Percentiles rank a stretch among this genome's conserved stretches.
Conservation (phyloP, 2,329 filamentous ascomycete species). For the Diaporthe caulivora region DNA sequence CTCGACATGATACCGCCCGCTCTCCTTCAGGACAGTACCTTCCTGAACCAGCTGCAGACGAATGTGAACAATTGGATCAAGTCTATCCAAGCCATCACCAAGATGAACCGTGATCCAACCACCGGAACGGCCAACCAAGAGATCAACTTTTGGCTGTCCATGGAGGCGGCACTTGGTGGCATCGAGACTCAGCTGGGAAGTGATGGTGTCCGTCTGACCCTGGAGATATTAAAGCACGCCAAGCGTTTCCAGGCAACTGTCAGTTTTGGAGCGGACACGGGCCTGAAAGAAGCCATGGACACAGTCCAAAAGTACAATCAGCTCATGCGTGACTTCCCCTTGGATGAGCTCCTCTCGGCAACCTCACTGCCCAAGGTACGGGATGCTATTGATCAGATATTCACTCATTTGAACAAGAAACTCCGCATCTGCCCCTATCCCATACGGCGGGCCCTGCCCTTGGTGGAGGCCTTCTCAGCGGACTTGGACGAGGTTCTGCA, state of each 20-base stretch:
- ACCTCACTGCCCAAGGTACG: constrained; percentile 90
- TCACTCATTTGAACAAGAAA: constrained; percentile 97
- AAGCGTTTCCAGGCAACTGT: constrained; percentile 98
- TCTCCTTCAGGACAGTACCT: constrained; percentile 88
- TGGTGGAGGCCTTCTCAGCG: constrained; percentile 97
- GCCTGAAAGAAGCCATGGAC: constrained; percentile 94
- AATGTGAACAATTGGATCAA: constrained; percentile 99
- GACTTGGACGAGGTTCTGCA: constrained; percentile 92
- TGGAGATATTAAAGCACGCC: constrained; percentile 95
- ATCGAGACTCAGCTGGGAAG: constrained; percentile 91
- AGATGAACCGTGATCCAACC: constrained; percentile 86
- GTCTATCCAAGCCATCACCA: constrained; percentile 96
- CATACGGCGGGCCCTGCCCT: constrained; percentile 86
- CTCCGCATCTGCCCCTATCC: constrained; percentile 96
- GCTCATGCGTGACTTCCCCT: constrained; percentile 96
- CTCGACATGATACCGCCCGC: constrained; percentile 82
- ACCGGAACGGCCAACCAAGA: constrained; percentile 90
- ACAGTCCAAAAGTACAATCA: constrained; percentile 99
- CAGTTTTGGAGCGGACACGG: constrained; percentile 96
- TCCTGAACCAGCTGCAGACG: constrained; percentile 93
- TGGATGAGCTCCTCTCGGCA: constrained; percentile 94
- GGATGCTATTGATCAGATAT: constrained; percentile 90
- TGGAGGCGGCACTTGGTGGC: constrained; percentile 92
- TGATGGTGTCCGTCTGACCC: constrained; percentile 88
- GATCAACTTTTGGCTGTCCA: constrained; percentile 98